Conservation (phyloP, 768 basidiomycete genomes). For the Suillus alpinus region DNA sequence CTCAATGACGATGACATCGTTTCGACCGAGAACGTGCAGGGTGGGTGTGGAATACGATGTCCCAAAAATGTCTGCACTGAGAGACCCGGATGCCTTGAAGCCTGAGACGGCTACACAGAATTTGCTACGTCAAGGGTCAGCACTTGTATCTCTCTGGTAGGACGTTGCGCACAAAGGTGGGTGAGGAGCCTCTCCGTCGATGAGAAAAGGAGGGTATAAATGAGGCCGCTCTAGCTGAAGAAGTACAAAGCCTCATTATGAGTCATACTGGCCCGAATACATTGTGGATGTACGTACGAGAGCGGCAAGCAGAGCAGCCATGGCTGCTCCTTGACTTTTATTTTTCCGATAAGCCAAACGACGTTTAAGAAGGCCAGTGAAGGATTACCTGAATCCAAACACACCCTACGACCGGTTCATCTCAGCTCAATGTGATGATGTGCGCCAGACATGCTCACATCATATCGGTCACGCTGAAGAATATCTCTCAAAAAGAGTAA, state of each 20-base stretch:
- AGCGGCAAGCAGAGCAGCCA: conserved; percentile 69
- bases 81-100: conserved; percentile 50
- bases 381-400: conserved; percentile 69
- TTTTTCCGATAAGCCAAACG: conserved; percentile 6
- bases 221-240: conserved; percentile 53
- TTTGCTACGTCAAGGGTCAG: conserved; percentile 37
- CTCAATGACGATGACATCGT: conserved; percentile 69
- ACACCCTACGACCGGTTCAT: conserved; percentile 50
- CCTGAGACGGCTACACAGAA: conserved; percentile 80
- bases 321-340: conserved; percentile 72
- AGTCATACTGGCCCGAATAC: not conserved
- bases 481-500: conserved; percentile 53
- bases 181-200: conserved; percentile 64
- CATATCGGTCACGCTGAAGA: conserved; percentile 57
- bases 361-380: not conserved
- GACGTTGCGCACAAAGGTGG: conserved; percentile 63
- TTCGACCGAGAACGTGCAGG: conserved; percentile 74
- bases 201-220: conserved; percentile 54
- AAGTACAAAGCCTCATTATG: conserved; percentile 4
- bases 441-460: conserved; percentile 42
- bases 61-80: conserved; percentile 49
- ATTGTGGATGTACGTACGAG: conserved; percentile 44
- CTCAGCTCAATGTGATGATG: not conserved
- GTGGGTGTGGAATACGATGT: conserved; percentile 65
- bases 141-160: not conserved